Conservation (phyloP, 2,329 filamentous ascomycete species). For the Didymellaceae sp. region DNA sequence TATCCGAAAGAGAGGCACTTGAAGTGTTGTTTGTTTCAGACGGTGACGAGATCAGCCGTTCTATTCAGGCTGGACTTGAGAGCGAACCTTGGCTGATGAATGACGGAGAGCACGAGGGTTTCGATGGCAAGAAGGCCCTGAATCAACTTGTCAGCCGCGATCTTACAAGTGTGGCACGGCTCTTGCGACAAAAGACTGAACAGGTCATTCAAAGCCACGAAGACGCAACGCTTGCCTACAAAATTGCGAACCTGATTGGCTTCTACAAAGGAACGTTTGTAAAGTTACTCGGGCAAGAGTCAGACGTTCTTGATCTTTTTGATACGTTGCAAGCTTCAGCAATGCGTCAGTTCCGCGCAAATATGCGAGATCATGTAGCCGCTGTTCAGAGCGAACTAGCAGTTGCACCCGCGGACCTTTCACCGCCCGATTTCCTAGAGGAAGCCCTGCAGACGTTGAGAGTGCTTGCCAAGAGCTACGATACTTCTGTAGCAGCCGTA, state of each 20-base stretch:
- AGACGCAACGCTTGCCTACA: conserved; percentile 86
- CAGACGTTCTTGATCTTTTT: conserved; percentile 73
- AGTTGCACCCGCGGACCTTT: conserved; percentile 73
- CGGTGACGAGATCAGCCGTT: conserved; percentile 84
- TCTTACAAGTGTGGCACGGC: conserved; percentile 77
- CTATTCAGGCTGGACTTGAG: conserved; percentile 78
- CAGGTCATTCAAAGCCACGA: conserved; percentile 93
- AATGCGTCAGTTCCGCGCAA: conserved; percentile 78
- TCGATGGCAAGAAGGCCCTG: conserved; percentile 82
- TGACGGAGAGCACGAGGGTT: conserved; percentile 61
- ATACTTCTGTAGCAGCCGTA: conserved; percentile 71
- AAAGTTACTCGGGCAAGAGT: conserved; percentile 74
- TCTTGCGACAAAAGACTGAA: conserved; percentile 88
- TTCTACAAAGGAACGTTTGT: conserved; percentile 90
- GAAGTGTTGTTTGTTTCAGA: conserved; percentile 91
- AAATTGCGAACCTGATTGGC: conserved; percentile 83
- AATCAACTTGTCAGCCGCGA: conserved; percentile 88
- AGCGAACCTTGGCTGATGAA: conserved; percentile 82
- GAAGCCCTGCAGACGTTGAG: conserved; percentile 80
- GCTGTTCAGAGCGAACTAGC: conserved; percentile 76
- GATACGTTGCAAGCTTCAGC: conserved; percentile 75
- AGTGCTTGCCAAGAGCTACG: conserved; percentile 83
- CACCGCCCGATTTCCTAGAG: conserved; percentile 78
- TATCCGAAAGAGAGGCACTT: conserved; percentile 90
- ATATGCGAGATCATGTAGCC: conserved; percentile 81